These are phyloP conservation scores for Jacaranda mimosifolia DNA, from an alignment of 257 asterid species.

Conservation along the genomic window DNA sequence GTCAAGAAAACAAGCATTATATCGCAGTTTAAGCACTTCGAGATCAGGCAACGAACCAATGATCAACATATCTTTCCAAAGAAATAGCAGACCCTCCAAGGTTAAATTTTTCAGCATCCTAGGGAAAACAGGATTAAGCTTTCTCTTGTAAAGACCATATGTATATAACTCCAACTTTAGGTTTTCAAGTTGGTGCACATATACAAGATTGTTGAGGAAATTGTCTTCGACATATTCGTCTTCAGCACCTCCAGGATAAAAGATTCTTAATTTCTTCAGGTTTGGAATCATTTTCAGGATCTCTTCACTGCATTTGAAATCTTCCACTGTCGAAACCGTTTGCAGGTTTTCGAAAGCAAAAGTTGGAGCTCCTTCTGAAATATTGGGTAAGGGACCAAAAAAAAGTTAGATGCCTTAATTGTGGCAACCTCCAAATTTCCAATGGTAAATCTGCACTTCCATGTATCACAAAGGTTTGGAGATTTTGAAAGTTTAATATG, in stretches of 20 bases:
- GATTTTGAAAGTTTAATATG: too few relatives aligned
- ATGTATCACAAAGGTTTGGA: too few relatives aligned
- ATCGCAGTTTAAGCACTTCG: constrained; percentile 25
- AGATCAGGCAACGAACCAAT: constrained; percentile 19
- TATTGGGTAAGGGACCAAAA: too few relatives aligned
- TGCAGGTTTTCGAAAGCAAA: too few relatives aligned
- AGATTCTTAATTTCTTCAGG: background rate
- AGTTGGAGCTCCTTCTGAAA: too few relatives aligned
- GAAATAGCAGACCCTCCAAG: background rate
- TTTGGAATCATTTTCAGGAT: too few relatives aligned
- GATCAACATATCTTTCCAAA: constrained; percentile 7
- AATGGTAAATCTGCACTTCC: too few relatives aligned
- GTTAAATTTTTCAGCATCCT: background rate
- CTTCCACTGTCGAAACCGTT: too few relatives aligned
- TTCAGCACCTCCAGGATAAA: too few relatives aligned
- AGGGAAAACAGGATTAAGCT: background rate
- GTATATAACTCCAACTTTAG: background rate
- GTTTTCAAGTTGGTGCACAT: background rate
- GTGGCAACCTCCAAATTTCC: too few relatives aligned
- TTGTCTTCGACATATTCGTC: background rate
- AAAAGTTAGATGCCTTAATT: too few relatives aligned
- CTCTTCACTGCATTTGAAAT: too few relatives aligned
- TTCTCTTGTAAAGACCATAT: background rate
- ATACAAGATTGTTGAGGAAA: background rate
- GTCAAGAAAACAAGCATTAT: background rate